A percentile compares a stretch with the other conserved stretches of the same genome.
phyloP scores from a whole-genome alignment of 805 yeast species.

The Saccharomycopsis sp. region DNA sequence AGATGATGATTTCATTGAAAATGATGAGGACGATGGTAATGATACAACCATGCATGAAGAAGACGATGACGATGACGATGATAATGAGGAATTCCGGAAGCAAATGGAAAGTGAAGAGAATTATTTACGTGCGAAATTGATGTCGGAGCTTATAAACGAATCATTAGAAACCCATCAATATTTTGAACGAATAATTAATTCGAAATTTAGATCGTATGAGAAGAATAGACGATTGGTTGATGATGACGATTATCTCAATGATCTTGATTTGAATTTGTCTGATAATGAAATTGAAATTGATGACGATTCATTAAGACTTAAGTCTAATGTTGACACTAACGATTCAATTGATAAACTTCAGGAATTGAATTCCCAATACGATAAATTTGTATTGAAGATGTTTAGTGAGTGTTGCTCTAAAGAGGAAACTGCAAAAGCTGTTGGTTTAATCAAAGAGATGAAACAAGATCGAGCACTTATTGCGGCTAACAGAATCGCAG shows the following conservation, averaged over 20 bases:
- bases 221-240: slow-evolving; percentile 2
- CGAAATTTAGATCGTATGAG: slow-evolving; percentile 13
- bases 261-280: slow-evolving; percentile 17
- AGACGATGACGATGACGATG: slow-evolving; percentile 27
- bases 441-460: slow-evolving; percentile 60
- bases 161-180: slow-evolving; percentile 32
- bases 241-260: slow-evolving; percentile 12
- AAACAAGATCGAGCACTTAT: slow-evolving; percentile 70
- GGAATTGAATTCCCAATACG: slow-evolving; percentile 52
- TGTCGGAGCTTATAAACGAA: slow-evolving; percentile 59
- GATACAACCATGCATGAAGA: slow-evolving; percentile 22
- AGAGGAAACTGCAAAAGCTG: slow-evolving; percentile 56
- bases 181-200: slow-evolving; percentile 11
- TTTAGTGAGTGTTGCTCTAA: slow-evolving; percentile 70
- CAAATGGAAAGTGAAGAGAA: slow-evolving; percentile 50
- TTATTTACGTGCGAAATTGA: slow-evolving; percentile 49
- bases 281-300: slow-evolving; percentile 32
- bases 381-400: slow-evolving; percentile 68
- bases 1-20: slow-evolving; percentile 25
- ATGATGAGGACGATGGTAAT: slow-evolving; percentile 23
- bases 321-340: slow-evolving; percentile 36
- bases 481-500: slow-evolving; percentile 82
- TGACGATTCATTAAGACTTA: slow-evolving; percentile 24
- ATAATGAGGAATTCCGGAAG: slow-evolving; percentile 23
- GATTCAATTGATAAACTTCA: slow-evolving; percentile 45